Percentiles rank a stretch among this genome's conserved stretches.
phyloP scores from a whole-genome alignment of 768 basidiomycete genomes.

The Suillus lakei region DNA sequence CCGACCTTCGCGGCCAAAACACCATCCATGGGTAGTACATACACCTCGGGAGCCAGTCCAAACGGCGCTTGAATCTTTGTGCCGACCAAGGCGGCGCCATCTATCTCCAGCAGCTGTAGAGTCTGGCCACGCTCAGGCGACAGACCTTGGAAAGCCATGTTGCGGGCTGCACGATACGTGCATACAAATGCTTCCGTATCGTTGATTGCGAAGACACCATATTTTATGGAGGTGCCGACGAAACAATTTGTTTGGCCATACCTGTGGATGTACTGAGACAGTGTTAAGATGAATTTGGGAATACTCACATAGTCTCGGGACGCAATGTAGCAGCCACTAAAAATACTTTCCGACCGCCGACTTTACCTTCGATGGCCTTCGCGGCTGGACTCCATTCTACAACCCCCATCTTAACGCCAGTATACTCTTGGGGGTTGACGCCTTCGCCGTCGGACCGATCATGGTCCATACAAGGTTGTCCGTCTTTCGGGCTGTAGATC shows the following conservation, averaged over 20 bases:
- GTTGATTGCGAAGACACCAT: constrained; percentile 89
- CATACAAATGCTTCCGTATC: constrained; percentile 88
- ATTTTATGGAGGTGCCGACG: constrained; percentile 88
- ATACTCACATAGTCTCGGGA: constrained; percentile 90
- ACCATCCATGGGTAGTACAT: constrained; percentile 98
- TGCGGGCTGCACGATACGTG: constrained; percentile 90
- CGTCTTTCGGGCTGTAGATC: constrained; percentile 98
- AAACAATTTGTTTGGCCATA: constrained; percentile 99
- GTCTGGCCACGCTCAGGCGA: constrained; percentile 74
- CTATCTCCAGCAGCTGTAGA: constrained; percentile 75
- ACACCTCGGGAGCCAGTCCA: constrained; percentile 81
- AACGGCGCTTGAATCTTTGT: constrained; percentile 91
- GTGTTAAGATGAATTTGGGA: constrained; percentile 1
- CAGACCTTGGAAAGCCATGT: constrained; percentile 95
- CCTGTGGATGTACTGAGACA: constrained; percentile 46
- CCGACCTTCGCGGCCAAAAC: constrained; percentile 90
- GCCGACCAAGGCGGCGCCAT: constrained; percentile 81
- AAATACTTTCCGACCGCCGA: constrained; percentile 81
- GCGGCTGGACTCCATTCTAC: constrained; percentile 80
- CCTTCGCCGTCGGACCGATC: constrained; percentile 96
- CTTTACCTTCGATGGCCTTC: constrained; percentile 64
- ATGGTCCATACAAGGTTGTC: constrained; percentile 99
- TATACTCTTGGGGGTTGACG: constrained; percentile 94
- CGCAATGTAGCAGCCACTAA: constrained; percentile 96
- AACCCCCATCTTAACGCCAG: constrained; percentile 93